phyloP scores from a whole-genome alignment of 2,329 filamentous ascomycete genomes.

The Penicillium rolfsii region DNA sequence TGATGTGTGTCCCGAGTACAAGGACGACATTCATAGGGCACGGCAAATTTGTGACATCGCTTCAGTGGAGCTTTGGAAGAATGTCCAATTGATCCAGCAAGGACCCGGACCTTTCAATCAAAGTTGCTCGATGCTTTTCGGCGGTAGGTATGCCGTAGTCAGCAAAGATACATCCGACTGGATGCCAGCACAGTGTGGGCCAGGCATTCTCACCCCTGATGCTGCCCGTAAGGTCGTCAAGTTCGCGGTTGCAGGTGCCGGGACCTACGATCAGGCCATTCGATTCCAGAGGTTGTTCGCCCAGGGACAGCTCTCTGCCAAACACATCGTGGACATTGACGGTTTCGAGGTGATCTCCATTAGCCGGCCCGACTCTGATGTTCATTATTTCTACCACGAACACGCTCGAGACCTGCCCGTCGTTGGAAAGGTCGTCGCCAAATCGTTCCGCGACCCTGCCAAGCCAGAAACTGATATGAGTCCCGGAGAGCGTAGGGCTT shows the following conservation, averaged over 20 bases:
- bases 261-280: constrained; percentile 42
- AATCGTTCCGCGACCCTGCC: constrained; percentile 52
- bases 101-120: constrained; percentile 81
- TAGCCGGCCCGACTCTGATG: constrained; percentile 49
- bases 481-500: constrained; percentile 36
- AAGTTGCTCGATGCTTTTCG: constrained; percentile 72
- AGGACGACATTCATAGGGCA: constrained; percentile 67
- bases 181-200: neutral
- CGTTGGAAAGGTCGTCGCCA: constrained; percentile 59
- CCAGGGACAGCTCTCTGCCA: constrained; percentile 44
- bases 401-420: constrained; percentile 51
- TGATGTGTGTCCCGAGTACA: constrained; percentile 82
- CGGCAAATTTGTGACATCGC: constrained; percentile 68
- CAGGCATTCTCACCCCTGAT: constrained; percentile 43
- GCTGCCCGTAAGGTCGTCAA: constrained; percentile 56
- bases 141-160: constrained; percentile 52
- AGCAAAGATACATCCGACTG: neutral
- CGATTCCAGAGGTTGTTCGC: constrained; percentile 45
- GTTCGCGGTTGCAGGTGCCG: constrained; percentile 54
- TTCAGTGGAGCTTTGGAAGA: constrained; percentile 66
- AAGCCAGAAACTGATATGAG: constrained; percentile 44
- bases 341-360: constrained; percentile 65
- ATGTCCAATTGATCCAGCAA: constrained; percentile 53
- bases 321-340: constrained; percentile 54
- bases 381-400: constrained; percentile 53